Base-by-base conservation (phyloP, 2,329 filamentous ascomycete species). In the Neopestalotiopsis rosae region DNA sequence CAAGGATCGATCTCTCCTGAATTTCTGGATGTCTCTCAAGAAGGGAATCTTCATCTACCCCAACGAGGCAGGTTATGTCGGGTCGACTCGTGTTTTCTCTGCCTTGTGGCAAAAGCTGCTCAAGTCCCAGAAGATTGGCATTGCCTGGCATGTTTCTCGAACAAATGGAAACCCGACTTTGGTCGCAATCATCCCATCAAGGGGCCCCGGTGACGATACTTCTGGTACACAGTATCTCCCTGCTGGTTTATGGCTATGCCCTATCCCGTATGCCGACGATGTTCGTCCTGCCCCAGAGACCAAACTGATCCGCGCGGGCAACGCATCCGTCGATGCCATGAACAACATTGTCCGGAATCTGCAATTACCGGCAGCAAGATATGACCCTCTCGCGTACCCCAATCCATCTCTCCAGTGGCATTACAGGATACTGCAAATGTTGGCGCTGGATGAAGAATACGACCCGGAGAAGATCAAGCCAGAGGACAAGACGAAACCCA, bases 331-430 rank as follows among this genome's bases (percentile, higher is more conserved):
- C 13, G 93, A 97, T 75, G 86, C 88, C 49, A 98, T 98, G 95
- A 88, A 93, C 62, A 87, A 87, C 5, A 88, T 98, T 4, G 85
- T 98, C 2, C 92, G 96, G 77, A 94, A 97, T 73, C 84, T 98
- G 0, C 94, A 97, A 77, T 88, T 99, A 7, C 96, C 96, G 0
- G 95, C 93, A 76, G 94, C 88, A 5, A 85, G 88, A 40, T 99
- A 97, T 77, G 92, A 97, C 73, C 95, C 95, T 1, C 84, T 85
- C 1, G 96, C 92, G 76, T 98, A 98, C 76, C 94, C 96, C 0
- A 99, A 99, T 71, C 94, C 95, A 10, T 88, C 93, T 9, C 85
- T 99, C 30, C 96, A 99, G 81, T 99, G 95, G 95, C 96, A 98
- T 82, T 99, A 98, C 84, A 91, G 90, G 71, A 97, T 99, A 61